A percentile compares a stretch with the other conserved stretches of the same genome.
These are phyloP conservation scores for Zopfia rhizophila DNA, from an alignment of 2,329 filamentous ascomycete genomes.

Conservation along the genomic window DNA sequence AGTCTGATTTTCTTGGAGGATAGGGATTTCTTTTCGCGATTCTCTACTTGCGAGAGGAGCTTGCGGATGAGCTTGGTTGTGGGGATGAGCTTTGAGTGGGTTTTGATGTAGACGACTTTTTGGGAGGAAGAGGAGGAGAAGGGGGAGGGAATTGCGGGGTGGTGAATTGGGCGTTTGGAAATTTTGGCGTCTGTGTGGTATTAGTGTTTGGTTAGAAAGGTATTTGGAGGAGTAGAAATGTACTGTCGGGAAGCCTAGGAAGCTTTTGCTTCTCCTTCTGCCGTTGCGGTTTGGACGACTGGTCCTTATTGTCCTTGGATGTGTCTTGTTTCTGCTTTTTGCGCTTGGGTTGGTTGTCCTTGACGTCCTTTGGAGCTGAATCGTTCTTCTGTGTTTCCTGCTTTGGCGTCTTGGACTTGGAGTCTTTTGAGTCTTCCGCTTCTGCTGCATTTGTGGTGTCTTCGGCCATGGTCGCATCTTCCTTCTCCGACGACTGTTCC, in stretches of 20 bases:
- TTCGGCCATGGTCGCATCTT: slow-evolving; percentile 6
- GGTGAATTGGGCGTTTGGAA: slow-evolving; percentile 68
- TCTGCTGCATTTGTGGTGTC: too few relatives aligned
- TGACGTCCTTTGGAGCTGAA: slow-evolving; percentile 29
- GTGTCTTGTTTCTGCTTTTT: slow-evolving; percentile 11
- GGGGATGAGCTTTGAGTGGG: slow-evolving; percentile 73
- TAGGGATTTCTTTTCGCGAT: slow-evolving; percentile 57
- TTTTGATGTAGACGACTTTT: slow-evolving; percentile 73
- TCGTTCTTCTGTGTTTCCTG: slow-evolving; percentile 19
- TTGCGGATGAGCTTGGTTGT: slow-evolving; percentile 72
- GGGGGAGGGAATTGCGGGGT: slow-evolving; percentile 64
- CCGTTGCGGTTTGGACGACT: slow-evolving; percentile 4
- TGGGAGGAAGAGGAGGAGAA: slow-evolving; percentile 60
- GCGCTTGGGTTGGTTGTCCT: slow-evolving; percentile 18
- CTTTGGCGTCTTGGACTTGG: too few relatives aligned
- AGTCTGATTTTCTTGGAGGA: slow-evolving; percentile 10
- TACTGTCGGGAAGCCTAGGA: slow-evolving; percentile 36
- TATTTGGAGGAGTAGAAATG: slow-evolving; percentile 4
- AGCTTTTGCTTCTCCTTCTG: slow-evolving; percentile 26
- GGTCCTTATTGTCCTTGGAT: slow-evolving; percentile 3
- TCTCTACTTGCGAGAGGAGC: slow-evolving; percentile 67
- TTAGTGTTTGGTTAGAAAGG: slow-evolving; percentile 16
- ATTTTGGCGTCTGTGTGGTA: slow-evolving; percentile 57
- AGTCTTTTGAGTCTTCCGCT: too few relatives aligned
- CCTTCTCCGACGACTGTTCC: slow-evolving; percentile 33